Evolutionary conservation across 805 yeast species (phyloP), one percentile per base, ranked within the genome.

Genomic region (Wickerhamiella domercqiae): DNA sequence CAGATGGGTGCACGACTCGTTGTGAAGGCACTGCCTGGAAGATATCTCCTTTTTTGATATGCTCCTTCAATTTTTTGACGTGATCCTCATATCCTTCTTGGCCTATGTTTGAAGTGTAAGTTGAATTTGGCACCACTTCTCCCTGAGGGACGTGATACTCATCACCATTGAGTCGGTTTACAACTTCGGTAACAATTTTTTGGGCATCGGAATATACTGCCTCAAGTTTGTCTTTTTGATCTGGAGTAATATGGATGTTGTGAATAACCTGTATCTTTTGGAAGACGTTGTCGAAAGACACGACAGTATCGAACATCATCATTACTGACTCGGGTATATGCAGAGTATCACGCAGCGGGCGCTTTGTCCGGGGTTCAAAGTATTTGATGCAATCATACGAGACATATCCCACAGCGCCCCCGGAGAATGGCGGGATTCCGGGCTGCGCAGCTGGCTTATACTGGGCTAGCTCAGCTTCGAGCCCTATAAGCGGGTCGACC

Each of bases 21-120:
- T 90, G 98, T 1, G 96, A 86, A 4, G 99, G 99, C 18, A 90
- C 99, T 1, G 94, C 95, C 60, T 90, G 99, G 61, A 90, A 80
- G 40, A 90, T 82, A 53, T 90, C 97, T 41, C 98, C 99, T 48
- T 73, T 72, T 50, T 75, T 60, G 49, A 90, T 90, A 53, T 87
- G 95, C 30, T 71, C 60, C 53, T 84, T 84, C 52, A 90, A 68
- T 11, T 59, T 66, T 9, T 63, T 56, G 29, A 90, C 99, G 57
- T 82, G 93, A 21, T 51, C 50, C 60, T 90, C 94, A 56, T 90
- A 90, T 35, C 98, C 98, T 40, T 75, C 80, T 61, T 83, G 80
- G 34, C 97, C 99, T 45, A 87, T 73, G 57, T 90, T 90, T 6
- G 96, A 84, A 7, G 74, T 70, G 59, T 82, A 87, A 2, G 67